A percentile compares a stretch with the other conserved stretches of the same genome.
phyloP scores from a whole-genome alignment of 345 rosid species.

The Corchorus capsularis region DNA sequence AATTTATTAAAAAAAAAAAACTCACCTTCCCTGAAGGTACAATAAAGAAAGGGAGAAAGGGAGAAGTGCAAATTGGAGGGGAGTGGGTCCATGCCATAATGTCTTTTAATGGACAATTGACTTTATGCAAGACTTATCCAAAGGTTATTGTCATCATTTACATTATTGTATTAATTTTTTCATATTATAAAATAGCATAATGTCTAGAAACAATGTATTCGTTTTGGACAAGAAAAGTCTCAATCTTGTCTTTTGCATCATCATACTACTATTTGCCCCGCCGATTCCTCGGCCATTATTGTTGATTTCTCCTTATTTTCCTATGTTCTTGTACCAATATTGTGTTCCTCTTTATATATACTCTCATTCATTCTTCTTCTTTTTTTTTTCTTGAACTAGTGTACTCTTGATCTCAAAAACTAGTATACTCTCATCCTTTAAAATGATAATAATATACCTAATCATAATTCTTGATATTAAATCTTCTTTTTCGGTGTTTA shows the following conservation, averaged over 20 bases:
- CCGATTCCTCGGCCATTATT: background rate
- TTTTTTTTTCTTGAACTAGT: too few species aligned
- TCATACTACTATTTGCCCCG: background rate
- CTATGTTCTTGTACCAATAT: background rate
- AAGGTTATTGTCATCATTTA: background rate
- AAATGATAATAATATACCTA: too few species aligned
- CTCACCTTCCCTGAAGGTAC: slow-evolving; percentile 3
- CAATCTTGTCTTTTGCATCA: background rate
- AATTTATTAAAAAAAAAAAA: too few species aligned
- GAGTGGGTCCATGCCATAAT: background rate
- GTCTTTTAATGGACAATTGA: slow-evolving; percentile 11
- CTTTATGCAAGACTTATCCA: slow-evolving; percentile 18
- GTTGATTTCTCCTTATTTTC: background rate
- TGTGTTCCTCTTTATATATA: too few species aligned
- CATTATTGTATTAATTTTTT: background rate
- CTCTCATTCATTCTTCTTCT: too few species aligned
- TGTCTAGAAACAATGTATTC: slow-evolving; percentile 10
- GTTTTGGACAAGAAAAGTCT: slow-evolving; percentile 2
- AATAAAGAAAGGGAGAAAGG: background rate
- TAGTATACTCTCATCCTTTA: too few species aligned
- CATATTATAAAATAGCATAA: background rate
- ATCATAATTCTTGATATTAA: too few species aligned
- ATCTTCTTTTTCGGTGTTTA: too few species aligned
- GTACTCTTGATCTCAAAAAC: too few species aligned
- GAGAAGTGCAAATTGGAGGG: background rate